Conservation (phyloP, 2,329 filamentous ascomycete species). For the Seiridium cupressi region DNA sequence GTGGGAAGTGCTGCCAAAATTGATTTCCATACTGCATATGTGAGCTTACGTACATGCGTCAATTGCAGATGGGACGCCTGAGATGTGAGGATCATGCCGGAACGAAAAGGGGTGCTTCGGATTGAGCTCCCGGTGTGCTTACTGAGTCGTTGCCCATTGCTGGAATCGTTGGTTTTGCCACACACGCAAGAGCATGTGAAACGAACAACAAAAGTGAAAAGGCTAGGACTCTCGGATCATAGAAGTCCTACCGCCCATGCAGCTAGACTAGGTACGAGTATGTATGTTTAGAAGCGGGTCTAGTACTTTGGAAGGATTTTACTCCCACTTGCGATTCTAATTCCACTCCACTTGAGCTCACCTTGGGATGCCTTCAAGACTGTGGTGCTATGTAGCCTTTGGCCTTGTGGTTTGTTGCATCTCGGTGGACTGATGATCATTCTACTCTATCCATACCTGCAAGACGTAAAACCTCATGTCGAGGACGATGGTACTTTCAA, state of each 20-base stretch:
- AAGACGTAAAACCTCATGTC: neutral
- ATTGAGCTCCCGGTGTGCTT: no score
- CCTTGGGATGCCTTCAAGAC: neutral
- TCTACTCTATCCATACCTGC: neutral
- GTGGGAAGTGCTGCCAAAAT: no score
- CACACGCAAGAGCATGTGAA: neutral
- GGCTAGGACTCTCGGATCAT: neutral
- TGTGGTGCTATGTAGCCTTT: neutral
- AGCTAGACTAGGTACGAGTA: neutral
- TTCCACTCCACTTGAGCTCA: neutral
- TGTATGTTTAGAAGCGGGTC: neutral
- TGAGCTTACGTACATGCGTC: no score
- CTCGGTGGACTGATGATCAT: neutral
- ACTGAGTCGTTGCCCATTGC: no score
- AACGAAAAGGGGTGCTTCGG: no score
- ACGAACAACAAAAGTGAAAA: neutral
- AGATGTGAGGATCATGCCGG: no score
- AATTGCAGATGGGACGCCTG: no score
- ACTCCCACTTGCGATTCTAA: no score
- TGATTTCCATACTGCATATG: no score
- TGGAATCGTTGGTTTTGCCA: no score
- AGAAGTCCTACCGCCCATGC: neutral
- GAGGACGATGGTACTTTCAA: neutral
- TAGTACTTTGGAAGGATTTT: neutral
- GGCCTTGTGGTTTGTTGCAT: neutral